Percentiles rank a stretch among this genome's conserved stretches.
phyloP scores from a whole-genome alignment of 2,329 filamentous ascomycete genomes.

The Rugonectria rugulosa region DNA sequence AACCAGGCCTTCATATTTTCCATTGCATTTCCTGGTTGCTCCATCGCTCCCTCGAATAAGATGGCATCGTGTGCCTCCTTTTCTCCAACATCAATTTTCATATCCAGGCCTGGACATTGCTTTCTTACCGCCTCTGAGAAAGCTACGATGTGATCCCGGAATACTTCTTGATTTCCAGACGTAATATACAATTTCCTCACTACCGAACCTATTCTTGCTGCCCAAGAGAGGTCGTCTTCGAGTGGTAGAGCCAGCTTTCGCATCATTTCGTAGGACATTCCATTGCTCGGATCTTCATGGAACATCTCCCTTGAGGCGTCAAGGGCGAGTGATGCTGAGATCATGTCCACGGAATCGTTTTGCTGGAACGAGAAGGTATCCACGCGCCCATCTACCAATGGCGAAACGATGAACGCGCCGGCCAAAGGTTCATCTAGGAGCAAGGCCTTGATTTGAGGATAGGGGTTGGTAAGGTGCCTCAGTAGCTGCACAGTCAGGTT shows the following conservation, averaged over 20 bases:
- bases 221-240: conserved; percentile 11
- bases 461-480: conserved; percentile 40
- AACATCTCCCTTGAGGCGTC: too few species aligned
- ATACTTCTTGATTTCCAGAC: background rate
- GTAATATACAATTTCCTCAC: background rate
- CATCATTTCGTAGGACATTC: background rate
- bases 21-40: too few species aligned
- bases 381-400: conserved; percentile 28
- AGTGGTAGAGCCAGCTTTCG: background rate
- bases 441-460: conserved; percentile 24
- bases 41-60: too few species aligned
- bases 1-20: too few species aligned
- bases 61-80: too few species aligned
- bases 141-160: conserved; percentile 3
- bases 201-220: conserved; percentile 12
- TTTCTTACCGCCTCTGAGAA: too few species aligned
- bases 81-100: too few species aligned
- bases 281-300: too few species aligned
- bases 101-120: too few species aligned
- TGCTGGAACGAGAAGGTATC: too few species aligned
- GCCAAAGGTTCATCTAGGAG: conserved; percentile 37
- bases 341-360: too few species aligned
- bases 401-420: conserved; percentile 42
- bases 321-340: too few species aligned
- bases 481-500: conserved; percentile 43